phyloP scores from a whole-genome alignment of 768 basidiomycete genomes.

The Trametes gibbosa region DNA sequence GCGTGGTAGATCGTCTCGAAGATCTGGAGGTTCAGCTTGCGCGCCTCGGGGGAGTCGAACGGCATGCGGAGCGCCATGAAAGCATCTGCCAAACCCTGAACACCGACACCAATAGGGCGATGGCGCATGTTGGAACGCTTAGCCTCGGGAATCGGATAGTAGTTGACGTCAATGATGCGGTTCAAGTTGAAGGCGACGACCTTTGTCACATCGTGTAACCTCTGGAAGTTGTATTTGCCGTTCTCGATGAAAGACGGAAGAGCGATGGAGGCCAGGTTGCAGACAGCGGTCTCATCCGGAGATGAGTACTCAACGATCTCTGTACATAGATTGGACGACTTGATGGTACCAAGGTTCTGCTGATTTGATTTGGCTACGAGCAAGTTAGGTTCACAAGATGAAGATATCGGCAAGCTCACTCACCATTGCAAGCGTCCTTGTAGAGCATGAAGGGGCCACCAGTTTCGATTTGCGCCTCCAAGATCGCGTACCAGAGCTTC shows the following conservation, averaged over 20 bases:
- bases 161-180: slow-evolving; percentile 91
- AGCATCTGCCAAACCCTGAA: slow-evolving; percentile 95
- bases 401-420: slow-evolving; percentile 25
- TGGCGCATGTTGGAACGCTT: slow-evolving; percentile 94
- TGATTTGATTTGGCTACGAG: slow-evolving; percentile 91
- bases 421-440: slow-evolving; percentile 94
- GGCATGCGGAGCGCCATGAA: slow-evolving; percentile 98
- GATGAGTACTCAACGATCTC: slow-evolving; percentile 99
- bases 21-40: slow-evolving; percentile 88
- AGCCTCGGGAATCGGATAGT: slow-evolving; percentile 92
- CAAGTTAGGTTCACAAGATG: not conserved
- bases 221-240: slow-evolving; percentile 89
- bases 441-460: slow-evolving; percentile 99
- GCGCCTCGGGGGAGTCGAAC: slow-evolving; percentile 87
- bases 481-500: slow-evolving; percentile 96
- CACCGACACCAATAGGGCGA: slow-evolving; percentile 95
- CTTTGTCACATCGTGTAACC: slow-evolving; percentile 90
- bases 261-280: slow-evolving; percentile 96
- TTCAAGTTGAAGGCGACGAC: slow-evolving; percentile 93
- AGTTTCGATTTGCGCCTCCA: slow-evolving; percentile 97
- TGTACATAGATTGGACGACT: slow-evolving; percentile 98
- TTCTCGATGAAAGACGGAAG: slow-evolving; percentile 87
- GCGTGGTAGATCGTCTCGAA: slow-evolving; percentile 99
- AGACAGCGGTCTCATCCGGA: slow-evolving; percentile 96
- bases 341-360: slow-evolving; percentile 97